Base-by-base conservation (phyloP, 2,329 filamentous ascomycete species). In the Penicillium corylophilum region DNA sequence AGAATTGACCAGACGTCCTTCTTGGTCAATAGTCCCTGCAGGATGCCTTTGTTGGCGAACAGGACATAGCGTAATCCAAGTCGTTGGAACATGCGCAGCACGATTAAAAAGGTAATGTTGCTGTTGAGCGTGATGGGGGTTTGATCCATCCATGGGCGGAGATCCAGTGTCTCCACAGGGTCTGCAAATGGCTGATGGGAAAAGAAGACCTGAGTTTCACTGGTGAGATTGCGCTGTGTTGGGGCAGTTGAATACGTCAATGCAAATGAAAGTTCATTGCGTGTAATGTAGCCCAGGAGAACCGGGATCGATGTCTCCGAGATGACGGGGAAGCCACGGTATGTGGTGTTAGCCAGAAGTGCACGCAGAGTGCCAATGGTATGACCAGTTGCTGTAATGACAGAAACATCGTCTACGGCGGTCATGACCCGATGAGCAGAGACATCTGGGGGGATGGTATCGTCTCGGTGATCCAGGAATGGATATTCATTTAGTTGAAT, bases 111-210 rank as follows among this genome's bases (percentile, higher is more conserved):
- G 53, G 81, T 87, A 15, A 86, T 85, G 56, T 85, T 83, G 20
- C 84, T 85, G 38, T 90, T 89, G 16, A 97, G 79, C 0, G 94
- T 97, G 42, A 99, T 88, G 0, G 94, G 94, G 0, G 94, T 99
- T 71, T 96, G 93, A 71, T 99, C 94, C 91, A 99, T 96, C 94
- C 94, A 99, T 2, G 92, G 92, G 7, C 93, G 81, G 10, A 99
- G 80, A 72, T 99, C 94, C 35, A 99, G 83, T 1, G 87, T 91
- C 15, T 84, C 81, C 18, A 81, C 78, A 0, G 89, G 88, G 64
- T 95, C 90, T 1, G 88, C 87, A 48, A 93, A 84, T 2, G 89
- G 86, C 65, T 92, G 88, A 67, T 95, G 89, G 1, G 84, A 81
- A 73, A 99, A 96, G 72, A 88, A 91, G 39, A 87, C 87, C 67